These are phyloP conservation scores for Rhizophagus clarus DNA, from an alignment of 192 early-diverging fungal species.

Conservation along the genomic window DNA sequence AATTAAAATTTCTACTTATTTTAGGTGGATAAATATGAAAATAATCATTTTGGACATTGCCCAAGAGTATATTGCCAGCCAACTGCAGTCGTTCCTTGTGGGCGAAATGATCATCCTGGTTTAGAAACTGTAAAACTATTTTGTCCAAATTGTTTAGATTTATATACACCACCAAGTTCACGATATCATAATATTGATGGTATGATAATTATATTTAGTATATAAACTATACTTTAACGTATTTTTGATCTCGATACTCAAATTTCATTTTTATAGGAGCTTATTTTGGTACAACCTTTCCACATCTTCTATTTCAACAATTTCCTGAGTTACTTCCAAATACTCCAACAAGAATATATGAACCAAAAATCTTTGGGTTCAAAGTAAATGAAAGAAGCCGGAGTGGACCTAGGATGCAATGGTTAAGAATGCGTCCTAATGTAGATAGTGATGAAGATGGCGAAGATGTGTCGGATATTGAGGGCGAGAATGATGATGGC, in stretches of 20 bases:
- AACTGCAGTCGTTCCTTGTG: slow-evolving; percentile 67
- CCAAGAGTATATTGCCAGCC: slow-evolving; percentile 71
- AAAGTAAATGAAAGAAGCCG: slow-evolving; percentile 73
- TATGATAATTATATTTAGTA: slow-evolving; percentile 30
- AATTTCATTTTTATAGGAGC: slow-evolving; percentile 66
- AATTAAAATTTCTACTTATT: slow-evolving; percentile 44
- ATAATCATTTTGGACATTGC: slow-evolving; percentile 77
- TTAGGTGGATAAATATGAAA: slow-evolving; percentile 70
- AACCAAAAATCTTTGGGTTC: slow-evolving; percentile 92
- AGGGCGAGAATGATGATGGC: slow-evolving; percentile 14
- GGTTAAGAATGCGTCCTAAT: slow-evolving; percentile 67
- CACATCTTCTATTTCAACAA: slow-evolving; percentile 87
- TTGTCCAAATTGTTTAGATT: slow-evolving; percentile 80
- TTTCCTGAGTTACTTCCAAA: slow-evolving; percentile 76
- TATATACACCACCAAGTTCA: slow-evolving; percentile 74
- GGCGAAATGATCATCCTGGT: slow-evolving; percentile 67
- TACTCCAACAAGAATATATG: slow-evolving; percentile 63
- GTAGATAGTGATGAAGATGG: slow-evolving; percentile 11
- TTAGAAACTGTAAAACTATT: slow-evolving; percentile 73
- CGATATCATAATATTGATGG: slow-evolving; percentile 71
- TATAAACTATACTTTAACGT: neutral
- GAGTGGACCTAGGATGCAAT: slow-evolving; percentile 88
- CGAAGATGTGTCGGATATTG: slow-evolving; percentile 5
- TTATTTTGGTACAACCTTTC: slow-evolving; percentile 95
- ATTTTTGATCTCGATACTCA: neutral